These are phyloP conservation scores for Fusarium tuaranense DNA, from an alignment of 2,329 filamentous ascomycete species.

Conservation along the genomic window DNA sequence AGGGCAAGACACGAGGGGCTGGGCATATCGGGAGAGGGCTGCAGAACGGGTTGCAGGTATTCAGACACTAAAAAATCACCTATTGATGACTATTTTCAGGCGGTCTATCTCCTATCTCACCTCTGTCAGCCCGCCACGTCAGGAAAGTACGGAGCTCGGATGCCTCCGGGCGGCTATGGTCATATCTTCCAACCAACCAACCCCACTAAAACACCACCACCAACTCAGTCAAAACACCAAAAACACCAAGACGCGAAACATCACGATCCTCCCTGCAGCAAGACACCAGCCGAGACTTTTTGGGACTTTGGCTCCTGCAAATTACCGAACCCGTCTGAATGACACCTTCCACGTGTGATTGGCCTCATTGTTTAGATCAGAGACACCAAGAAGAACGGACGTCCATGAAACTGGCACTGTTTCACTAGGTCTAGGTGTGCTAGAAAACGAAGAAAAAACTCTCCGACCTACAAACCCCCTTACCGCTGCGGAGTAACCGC, in stretches of 20 bases:
- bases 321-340: slow-evolving; percentile 9
- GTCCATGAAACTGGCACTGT: slow-evolving; percentile 39
- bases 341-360: slow-evolving; percentile 23
- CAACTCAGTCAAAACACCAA: slow-evolving; percentile 30
- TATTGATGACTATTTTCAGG: slow-evolving; percentile 12
- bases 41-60: slow-evolving; percentile 13
- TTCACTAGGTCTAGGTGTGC: slow-evolving; percentile 33
- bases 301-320: slow-evolving; percentile 18
- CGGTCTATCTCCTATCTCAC: slow-evolving; percentile 9
- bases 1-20: slow-evolving; percentile 3
- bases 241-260: slow-evolving; percentile 40
- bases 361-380: slow-evolving; percentile 10
- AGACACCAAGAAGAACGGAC: slow-evolving; percentile 16
- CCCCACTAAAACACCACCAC: slow-evolving; percentile 19
- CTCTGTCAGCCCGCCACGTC: slow-evolving; percentile 32
- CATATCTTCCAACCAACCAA: slow-evolving; percentile 12
- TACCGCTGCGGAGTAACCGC: slow-evolving; percentile 21
- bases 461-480: slow-evolving; percentile 11
- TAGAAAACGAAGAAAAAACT: slow-evolving; percentile 23
- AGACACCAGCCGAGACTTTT: slow-evolving; percentile 5
- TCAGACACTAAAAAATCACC: slow-evolving; percentile 22
- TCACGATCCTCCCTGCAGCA: slow-evolving; percentile 26
- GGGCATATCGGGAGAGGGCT: slow-evolving; percentile 8
- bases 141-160: slow-evolving; percentile 31
- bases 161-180: slow-evolving; percentile 37